Evolutionary conservation across 192 early-diverging fungal species (phyloP).

Genomic region (Geranomyces michiganensis): DNA sequence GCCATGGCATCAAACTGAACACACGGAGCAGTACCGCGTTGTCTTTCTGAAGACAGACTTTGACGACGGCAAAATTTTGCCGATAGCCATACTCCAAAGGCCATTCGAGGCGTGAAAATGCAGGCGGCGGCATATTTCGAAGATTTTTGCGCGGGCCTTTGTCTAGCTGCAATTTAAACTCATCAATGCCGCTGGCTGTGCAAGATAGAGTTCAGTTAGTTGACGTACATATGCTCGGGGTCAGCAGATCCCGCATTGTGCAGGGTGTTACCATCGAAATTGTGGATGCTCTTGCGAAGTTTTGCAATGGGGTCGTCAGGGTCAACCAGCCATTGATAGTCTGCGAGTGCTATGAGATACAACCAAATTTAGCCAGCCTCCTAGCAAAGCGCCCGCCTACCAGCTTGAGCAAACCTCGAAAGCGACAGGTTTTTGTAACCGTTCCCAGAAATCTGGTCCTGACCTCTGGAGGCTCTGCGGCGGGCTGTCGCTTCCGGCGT

Average conservation of each 20-base stretch:
- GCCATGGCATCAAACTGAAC: too few relatives aligned
- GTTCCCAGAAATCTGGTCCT: constrained; percentile 47
- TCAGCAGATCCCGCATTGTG: too few relatives aligned
- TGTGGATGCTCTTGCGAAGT: constrained; percentile 48
- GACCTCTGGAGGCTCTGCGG: not conserved
- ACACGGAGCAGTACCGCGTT: not conserved
- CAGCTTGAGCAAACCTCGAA: constrained; percentile 54
- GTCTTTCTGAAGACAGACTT: constrained; percentile 38
- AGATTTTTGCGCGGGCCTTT: constrained; percentile 40
- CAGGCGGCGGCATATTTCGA: constrained; percentile 60
- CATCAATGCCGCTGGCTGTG: constrained; percentile 48
- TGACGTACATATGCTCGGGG: too few relatives aligned
- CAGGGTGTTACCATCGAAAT: constrained; percentile 19
- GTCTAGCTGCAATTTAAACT: constrained; percentile 41
- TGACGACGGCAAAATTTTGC: constrained; percentile 53
- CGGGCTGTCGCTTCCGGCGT: constrained; percentile 29
- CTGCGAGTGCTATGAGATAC: constrained; percentile 55
- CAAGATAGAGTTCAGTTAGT: too few relatives aligned
- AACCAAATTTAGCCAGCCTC: not conserved
- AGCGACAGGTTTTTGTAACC: constrained; percentile 61
- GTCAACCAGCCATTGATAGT: constrained; percentile 62
- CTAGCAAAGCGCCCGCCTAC: not conserved
- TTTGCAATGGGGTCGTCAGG: constrained; percentile 48
- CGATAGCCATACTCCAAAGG: constrained; percentile 61
- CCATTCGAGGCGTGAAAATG: constrained; percentile 56